A percentile compares a stretch with the other conserved stretches of the same genome.
Conservation (phyloP, 192 early-diverging fungal species). For the Coemansia sp. region DNA sequence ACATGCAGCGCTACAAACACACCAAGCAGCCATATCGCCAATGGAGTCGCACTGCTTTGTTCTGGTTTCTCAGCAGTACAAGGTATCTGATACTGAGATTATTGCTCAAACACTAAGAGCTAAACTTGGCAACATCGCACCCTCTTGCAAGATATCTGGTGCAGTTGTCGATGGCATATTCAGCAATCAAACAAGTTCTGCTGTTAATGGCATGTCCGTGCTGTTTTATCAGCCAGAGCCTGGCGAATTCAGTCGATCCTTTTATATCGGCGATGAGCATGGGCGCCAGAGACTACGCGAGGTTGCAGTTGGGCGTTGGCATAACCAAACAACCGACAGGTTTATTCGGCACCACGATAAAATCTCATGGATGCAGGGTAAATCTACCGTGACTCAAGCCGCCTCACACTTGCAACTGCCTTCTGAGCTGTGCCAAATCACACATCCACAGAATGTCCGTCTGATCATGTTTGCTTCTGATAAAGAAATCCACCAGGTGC, state of each 20-base stretch:
- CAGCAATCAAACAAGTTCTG: background rate
- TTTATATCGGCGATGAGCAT: slow-evolving; percentile 45
- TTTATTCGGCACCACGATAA: slow-evolving; percentile 2
- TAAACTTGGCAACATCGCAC: too few relatives aligned
- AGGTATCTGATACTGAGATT: slow-evolving; percentile 10
- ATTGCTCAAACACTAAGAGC: too few relatives aligned
- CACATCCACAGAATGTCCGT: slow-evolving; percentile 9
- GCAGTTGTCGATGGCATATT: slow-evolving; percentile 30
- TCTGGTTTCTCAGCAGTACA: slow-evolving; percentile 35
- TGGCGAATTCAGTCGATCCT: slow-evolving; percentile 9
- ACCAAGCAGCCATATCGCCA: too few relatives aligned
- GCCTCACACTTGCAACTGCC: slow-evolving; percentile 28
- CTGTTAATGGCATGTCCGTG: slow-evolving; percentile 16
- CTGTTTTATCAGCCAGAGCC: slow-evolving; percentile 18
- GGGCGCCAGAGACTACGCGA: slow-evolving; percentile 47
- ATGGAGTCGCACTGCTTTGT: slow-evolving; percentile 17
- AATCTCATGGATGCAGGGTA: slow-evolving; percentile 12
- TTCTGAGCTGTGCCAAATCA: slow-evolving; percentile 13
- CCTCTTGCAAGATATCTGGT: slow-evolving; percentile 5
- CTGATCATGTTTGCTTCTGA: slow-evolving; percentile 35
- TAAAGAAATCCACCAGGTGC: slow-evolving; percentile 29
- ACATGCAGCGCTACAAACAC: background rate
- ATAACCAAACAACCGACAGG: slow-evolving; percentile 26
- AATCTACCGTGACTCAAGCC: slow-evolving; percentile 30
- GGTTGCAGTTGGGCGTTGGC: slow-evolving; percentile 44